Evolutionary conservation across 441 rosid species (phyloP).

Genomic region (Euphorbia corollata): DNA sequence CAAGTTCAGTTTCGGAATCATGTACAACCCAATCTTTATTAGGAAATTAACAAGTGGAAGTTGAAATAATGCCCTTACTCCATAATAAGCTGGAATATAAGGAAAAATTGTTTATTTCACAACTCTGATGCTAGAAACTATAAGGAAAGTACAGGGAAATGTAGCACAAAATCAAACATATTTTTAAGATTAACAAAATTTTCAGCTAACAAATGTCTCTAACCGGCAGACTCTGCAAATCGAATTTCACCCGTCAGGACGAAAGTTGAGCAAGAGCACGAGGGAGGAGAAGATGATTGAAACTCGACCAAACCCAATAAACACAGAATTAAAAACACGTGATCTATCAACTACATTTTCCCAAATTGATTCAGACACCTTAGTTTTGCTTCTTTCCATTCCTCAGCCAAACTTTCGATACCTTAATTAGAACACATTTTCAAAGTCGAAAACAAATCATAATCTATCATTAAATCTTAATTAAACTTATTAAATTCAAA

Average conservation of each 20-base stretch:
- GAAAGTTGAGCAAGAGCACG: slow-evolving; percentile 34
- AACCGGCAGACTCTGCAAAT: slow-evolving; percentile 66
- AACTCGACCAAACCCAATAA: slow-evolving; percentile 61
- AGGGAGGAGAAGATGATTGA: slow-evolving; percentile 74
- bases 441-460: neutral
- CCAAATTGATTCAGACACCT: too few species aligned
- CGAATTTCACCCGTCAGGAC: slow-evolving; percentile 38
- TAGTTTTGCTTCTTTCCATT: slow-evolving; percentile 54
- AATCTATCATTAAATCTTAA: neutral
- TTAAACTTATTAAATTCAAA: neutral
- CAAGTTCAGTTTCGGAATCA: too few species aligned
- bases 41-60: too few species aligned
- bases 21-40: too few species aligned
- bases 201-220: neutral
- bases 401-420: slow-evolving; percentile 57
- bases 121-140: too few species aligned
- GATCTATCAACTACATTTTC: neutral
- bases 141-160: too few species aligned
- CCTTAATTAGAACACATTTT: slow-evolving; percentile 31
- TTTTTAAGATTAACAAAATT: too few species aligned
- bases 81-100: too few species aligned
- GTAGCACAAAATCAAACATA: too few species aligned
- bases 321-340: neutral
- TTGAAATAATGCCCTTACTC: too few species aligned
- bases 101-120: too few species aligned